Conservation (phyloP, 1,284 basidiomycete genomes). For the Rhodotorula sp. region DNA sequence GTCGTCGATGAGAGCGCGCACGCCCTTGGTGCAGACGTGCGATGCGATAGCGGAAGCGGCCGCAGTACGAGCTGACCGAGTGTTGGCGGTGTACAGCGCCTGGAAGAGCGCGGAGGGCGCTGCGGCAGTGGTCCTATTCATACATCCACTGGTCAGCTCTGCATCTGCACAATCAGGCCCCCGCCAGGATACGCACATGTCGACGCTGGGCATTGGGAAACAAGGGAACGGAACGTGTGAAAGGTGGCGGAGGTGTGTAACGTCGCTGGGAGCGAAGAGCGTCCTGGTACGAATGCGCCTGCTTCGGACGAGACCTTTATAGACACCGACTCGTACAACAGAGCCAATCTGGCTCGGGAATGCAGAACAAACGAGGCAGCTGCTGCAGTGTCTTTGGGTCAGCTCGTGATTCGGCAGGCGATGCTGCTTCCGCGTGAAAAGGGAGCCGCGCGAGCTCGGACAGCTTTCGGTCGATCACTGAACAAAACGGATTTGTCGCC, state of each 20-base stretch:
- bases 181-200: background rate
- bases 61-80: constrained; percentile 38
- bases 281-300: background rate
- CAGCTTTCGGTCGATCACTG: background rate
- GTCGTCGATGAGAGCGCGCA: constrained; percentile 48
- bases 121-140: constrained; percentile 10
- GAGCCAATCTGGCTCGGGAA: background rate
- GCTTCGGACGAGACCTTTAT: background rate
- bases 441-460: background rate
- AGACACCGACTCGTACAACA: background rate
- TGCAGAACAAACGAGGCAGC: background rate
- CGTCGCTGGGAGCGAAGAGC: background rate
- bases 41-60: constrained; percentile 50
- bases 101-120: constrained; percentile 45
- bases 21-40: constrained; percentile 48
- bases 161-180: background rate
- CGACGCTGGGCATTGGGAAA: constrained; percentile 1
- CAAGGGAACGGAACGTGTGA: background rate
- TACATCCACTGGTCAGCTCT: background rate
- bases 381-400: background rate
- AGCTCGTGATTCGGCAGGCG: background rate
- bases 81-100: constrained; percentile 42
- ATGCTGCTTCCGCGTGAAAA: background rate
- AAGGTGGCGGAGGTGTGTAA: background rate
- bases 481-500: background rate